phyloP scores from a whole-genome alignment of 495 filamentous ascomycete species.

The Tuber indicum region DNA sequence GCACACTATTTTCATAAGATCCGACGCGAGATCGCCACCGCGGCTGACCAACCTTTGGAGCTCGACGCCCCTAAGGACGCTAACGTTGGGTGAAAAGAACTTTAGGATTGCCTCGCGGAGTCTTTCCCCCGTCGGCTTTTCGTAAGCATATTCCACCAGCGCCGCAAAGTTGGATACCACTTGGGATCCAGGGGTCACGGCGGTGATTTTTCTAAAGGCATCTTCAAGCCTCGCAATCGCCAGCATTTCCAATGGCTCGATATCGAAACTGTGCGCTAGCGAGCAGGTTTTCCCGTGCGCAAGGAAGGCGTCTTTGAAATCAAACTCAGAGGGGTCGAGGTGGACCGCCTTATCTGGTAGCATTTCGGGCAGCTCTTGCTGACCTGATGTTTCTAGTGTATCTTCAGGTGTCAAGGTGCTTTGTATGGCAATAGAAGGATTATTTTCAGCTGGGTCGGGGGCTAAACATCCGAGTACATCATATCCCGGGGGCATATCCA shows the following conservation, averaged over 20 bases:
- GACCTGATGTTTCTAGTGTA: background rate
- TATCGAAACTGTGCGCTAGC: conserved; percentile 15
- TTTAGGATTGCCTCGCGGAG: conserved; percentile 21
- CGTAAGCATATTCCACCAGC: conserved; percentile 21
- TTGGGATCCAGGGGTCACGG: conserved; percentile 9
- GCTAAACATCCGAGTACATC: background rate
- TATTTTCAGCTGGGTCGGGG: background rate
- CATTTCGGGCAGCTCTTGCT: background rate
- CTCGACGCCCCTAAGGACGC: conserved; percentile 7
- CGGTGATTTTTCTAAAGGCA: conserved; percentile 20
- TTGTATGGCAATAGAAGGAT: background rate
- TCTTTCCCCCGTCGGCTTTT: conserved; percentile 3
- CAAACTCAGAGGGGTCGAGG: conserved; percentile 15
- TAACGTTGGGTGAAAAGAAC: conserved; percentile 21
- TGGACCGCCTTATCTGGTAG: background rate
- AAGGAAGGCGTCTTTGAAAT: conserved; percentile 25
- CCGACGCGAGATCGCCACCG: conserved; percentile 17
- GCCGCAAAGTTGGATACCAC: conserved; percentile 21
- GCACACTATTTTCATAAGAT: conserved; percentile 18
- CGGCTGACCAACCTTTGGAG: conserved; percentile 16
- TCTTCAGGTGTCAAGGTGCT: background rate
- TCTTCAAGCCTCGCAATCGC: conserved; percentile 16
- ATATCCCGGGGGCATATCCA: background rate
- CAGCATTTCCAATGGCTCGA: conserved; percentile 13
- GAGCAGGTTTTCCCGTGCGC: conserved; percentile 17